Evolutionary conservation across 352 stramenopile species (phyloP).

Genomic region (Phytophthora palmivora): DNA sequence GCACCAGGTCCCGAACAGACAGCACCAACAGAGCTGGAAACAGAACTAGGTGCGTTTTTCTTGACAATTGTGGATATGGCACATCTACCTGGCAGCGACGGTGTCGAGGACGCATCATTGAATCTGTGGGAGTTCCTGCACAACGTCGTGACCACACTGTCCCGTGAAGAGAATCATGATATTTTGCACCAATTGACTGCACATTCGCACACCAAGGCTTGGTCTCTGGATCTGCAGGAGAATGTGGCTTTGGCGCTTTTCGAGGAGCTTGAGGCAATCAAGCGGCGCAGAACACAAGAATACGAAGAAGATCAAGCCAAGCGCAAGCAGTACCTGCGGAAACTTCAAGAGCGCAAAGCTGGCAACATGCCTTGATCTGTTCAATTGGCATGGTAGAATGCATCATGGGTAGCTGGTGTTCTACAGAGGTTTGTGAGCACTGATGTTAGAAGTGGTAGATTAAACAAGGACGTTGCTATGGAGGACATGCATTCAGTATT

Average conservation of each 20-base stretch:
- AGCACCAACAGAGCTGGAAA: slow-evolving; percentile 40
- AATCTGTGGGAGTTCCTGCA: slow-evolving; percentile 61
- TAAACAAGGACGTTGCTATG: no score
- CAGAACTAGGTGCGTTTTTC: slow-evolving; percentile 65
- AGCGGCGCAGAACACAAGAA: slow-evolving; percentile 32
- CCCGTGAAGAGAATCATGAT: slow-evolving; percentile 47
- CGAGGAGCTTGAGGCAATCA: slow-evolving; percentile 41
- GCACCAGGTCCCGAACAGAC: slow-evolving; percentile 23
- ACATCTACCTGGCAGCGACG: slow-evolving; percentile 41
- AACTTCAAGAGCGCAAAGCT: slow-evolving; percentile 33
- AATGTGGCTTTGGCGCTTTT: slow-evolving; percentile 48
- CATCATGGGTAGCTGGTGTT: no score
- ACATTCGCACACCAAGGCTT: slow-evolving; percentile 55
- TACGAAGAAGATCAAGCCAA: slow-evolving; percentile 41
- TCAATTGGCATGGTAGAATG: no score
- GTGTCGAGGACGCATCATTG: slow-evolving; percentile 34
- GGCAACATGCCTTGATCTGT: slow-evolving; percentile 3
- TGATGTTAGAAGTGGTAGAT: no score
- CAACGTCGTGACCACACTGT: slow-evolving; percentile 40
- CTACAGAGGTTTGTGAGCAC: no score
- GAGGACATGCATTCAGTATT: no score
- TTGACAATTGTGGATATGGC: slow-evolving; percentile 56
- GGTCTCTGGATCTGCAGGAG: slow-evolving; percentile 61
- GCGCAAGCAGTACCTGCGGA: slow-evolving; percentile 40
- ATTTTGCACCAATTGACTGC: slow-evolving; percentile 60